Conservation (phyloP, 345 rosid genomes). For the Moricandia moricandioides region DNA sequence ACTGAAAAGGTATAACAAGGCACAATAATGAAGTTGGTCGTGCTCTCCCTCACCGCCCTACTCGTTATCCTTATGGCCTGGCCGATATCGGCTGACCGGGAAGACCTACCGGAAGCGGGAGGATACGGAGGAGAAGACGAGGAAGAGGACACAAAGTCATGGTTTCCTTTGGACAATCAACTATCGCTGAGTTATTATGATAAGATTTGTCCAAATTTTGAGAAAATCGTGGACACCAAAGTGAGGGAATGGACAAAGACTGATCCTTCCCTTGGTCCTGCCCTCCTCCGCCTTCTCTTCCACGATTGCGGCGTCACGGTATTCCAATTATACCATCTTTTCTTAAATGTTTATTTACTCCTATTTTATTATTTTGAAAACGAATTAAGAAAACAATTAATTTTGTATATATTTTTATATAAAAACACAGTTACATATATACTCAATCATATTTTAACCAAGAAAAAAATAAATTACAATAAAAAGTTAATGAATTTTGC, state of each 20-base stretch:
- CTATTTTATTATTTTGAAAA: too few relatives aligned
- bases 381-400: too few relatives aligned
- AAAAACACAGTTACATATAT: too few relatives aligned
- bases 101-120: slow-evolving; percentile 19
- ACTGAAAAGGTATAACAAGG: neutral
- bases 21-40: slow-evolving; percentile 32
- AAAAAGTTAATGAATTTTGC: too few relatives aligned
- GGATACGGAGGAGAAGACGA: slow-evolving; percentile 13
- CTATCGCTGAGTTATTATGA: slow-evolving; percentile 48
- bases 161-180: slow-evolving; percentile 36
- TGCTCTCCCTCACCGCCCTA: slow-evolving; percentile 12
- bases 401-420: too few relatives aligned
- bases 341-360: neutral
- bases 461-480: too few relatives aligned
- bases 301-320: slow-evolving; percentile 76
- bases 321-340: neutral
- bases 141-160: slow-evolving; percentile 9
- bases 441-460: too few relatives aligned
- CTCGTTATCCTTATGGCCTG: slow-evolving; percentile 15
- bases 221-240: slow-evolving; percentile 51
- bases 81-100: slow-evolving; percentile 2
- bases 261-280: slow-evolving; percentile 59
- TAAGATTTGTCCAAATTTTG: slow-evolving; percentile 55
- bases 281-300: slow-evolving; percentile 68
- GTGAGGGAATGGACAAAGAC: slow-evolving; percentile 49